Evolutionary conservation across 2,329 filamentous ascomycete genomes (phyloP).

Genomic region (Trichoderma atroviride): DNA sequence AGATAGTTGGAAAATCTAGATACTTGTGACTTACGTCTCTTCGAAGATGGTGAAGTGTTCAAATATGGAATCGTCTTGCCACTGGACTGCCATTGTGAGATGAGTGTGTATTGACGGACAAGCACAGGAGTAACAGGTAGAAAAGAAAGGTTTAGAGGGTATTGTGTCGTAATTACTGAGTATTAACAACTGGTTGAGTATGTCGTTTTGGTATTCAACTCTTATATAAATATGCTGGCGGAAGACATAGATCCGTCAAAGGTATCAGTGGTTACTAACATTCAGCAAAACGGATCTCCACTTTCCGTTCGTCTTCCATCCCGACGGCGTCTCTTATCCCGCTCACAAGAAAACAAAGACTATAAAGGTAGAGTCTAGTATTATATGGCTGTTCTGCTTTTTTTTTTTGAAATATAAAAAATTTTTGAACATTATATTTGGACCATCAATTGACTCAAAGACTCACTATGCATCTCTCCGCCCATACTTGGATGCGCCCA

Average conservation of each 20-base stretch:
- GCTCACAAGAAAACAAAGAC: background rate
- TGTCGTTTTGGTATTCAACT: background rate
- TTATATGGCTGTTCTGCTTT: background rate
- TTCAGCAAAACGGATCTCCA: background rate
- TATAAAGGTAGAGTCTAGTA: background rate
- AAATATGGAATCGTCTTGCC: background rate
- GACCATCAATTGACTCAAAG: background rate
- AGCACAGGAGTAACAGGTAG: background rate
- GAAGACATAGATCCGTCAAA: background rate
- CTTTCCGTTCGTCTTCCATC: background rate
- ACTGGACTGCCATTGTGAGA: background rate
- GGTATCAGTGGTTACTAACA: background rate
- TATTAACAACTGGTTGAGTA: background rate
- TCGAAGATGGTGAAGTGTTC: background rate
- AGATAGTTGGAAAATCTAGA: background rate
- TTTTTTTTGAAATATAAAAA: background rate
- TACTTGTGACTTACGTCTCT: background rate
- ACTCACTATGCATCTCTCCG: background rate
- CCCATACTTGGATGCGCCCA: background rate
- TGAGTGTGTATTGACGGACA: background rate
- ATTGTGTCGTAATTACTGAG: background rate
- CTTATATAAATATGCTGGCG: background rate
- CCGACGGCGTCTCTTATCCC: background rate
- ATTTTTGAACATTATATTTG: background rate
- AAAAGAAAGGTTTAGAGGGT: background rate